A percentile compares a stretch with the other conserved stretches of the same genome.
phyloP scores from a whole-genome alignment of 2,329 filamentous ascomycete species.

The Talaromyces pinophilus region DNA sequence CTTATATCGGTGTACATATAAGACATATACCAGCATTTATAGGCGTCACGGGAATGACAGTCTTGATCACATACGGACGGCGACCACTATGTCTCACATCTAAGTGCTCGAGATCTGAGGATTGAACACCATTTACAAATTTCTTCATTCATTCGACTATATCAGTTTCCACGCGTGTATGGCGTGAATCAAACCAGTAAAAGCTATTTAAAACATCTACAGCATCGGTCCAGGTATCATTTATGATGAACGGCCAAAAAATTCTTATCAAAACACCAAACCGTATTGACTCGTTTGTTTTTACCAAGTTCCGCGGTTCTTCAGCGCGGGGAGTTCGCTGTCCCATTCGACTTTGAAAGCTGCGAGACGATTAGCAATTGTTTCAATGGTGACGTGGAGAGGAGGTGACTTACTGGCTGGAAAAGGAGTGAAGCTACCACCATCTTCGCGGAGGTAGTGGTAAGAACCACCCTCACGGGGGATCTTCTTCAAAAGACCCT shows the following conservation, averaged over 20 bases:
- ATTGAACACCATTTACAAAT: not conserved
- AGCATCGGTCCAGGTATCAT: slow-evolving; percentile 1
- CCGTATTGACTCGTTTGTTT: not conserved
- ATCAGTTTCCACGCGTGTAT: not conserved
- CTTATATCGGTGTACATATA: not conserved
- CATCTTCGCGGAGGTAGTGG: slow-evolving; percentile 67
- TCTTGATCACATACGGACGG: not conserved
- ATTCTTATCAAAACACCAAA: not conserved
- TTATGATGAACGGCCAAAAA: not conserved
- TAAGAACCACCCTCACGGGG: slow-evolving; percentile 56
- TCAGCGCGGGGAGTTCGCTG: slow-evolving; percentile 27
- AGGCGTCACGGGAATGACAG: not conserved
- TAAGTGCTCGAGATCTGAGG: not conserved
- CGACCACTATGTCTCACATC: not conserved
- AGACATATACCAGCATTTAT: not conserved
- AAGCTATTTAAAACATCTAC: not conserved
- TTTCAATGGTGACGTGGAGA: not conserved
- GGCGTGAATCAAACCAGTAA: not conserved
- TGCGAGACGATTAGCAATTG: slow-evolving; percentile 28
- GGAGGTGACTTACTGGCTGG: slow-evolving; percentile 43
- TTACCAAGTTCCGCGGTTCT: slow-evolving; percentile 3
- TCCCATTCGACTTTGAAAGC: slow-evolving; percentile 51
- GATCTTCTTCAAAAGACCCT: slow-evolving; percentile 69
- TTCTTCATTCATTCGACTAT: not conserved
- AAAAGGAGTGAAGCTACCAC: slow-evolving; percentile 58